Conservation (phyloP, 108 stramenopile genomes). For the Licmophora abbreviata region DNA sequence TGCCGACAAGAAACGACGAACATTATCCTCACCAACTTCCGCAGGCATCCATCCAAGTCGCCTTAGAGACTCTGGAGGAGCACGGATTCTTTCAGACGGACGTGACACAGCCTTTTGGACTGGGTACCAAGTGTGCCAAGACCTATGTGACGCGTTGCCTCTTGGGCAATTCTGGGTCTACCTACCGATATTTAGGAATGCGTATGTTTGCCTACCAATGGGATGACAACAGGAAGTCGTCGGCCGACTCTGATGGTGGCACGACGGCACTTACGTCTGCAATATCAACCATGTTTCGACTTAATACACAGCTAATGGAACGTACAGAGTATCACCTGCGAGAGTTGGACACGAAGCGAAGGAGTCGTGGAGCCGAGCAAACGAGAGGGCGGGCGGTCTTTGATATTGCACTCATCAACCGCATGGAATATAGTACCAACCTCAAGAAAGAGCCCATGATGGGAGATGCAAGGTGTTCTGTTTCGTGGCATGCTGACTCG, state of each 20-base stretch:
- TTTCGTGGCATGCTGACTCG: slow-evolving; percentile 87
- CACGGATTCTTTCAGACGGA: slow-evolving; percentile 27
- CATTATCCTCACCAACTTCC: background rate
- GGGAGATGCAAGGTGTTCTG: slow-evolving; percentile 35
- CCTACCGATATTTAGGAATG: slow-evolving; percentile 84
- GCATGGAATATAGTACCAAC: slow-evolving; percentile 35
- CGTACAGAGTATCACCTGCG: slow-evolving; percentile 28
- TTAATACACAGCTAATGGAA: slow-evolving; percentile 18
- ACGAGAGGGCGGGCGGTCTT: slow-evolving; percentile 29
- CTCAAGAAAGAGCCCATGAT: slow-evolving; percentile 21
- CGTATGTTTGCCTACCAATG: slow-evolving; percentile 86
- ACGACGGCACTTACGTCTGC: slow-evolving; percentile 1
- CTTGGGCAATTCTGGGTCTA: slow-evolving; percentile 62
- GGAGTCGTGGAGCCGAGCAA: slow-evolving; percentile 9
- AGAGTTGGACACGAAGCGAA: slow-evolving; percentile 18
- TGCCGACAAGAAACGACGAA: no score
- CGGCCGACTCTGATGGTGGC: background rate
- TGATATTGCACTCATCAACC: slow-evolving; percentile 76
- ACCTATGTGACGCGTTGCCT: slow-evolving; percentile 72
- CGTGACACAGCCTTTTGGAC: slow-evolving; percentile 53
- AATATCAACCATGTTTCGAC: slow-evolving; percentile 12
- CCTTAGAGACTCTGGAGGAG: slow-evolving; percentile 24
- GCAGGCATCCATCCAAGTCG: slow-evolving; percentile 7
- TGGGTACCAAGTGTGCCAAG: slow-evolving; percentile 55
- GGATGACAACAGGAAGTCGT: slow-evolving; percentile 6